phyloP scores from a whole-genome alignment of 2,329 filamentous ascomycete species.

The Botryotinia globosa region DNA sequence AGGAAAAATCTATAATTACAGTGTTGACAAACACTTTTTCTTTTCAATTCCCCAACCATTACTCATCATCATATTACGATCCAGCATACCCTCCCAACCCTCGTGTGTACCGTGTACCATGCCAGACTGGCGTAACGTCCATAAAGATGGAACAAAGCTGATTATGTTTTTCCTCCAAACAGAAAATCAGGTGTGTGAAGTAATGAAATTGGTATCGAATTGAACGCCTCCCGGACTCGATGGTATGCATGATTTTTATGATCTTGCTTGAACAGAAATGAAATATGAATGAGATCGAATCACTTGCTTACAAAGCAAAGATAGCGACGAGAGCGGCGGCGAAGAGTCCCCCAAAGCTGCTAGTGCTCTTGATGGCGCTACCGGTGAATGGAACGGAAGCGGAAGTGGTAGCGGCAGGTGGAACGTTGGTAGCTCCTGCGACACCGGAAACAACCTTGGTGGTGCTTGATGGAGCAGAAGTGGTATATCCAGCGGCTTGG shows the following conservation, averaged over 20 bases:
- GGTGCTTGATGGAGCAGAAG: constrained; percentile 25
- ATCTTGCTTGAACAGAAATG: constrained; percentile 13
- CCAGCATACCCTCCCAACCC: background rate
- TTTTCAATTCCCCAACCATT: background rate
- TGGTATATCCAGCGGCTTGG: constrained; percentile 25
- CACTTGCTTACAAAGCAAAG: constrained; percentile 31
- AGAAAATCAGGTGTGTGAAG: constrained; percentile 10
- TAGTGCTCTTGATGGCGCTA: constrained; percentile 32
- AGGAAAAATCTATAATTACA: constrained; percentile 3
- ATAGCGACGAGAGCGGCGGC: constrained; percentile 32
- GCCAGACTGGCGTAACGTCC: constrained; percentile 33
- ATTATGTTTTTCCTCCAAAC: constrained; percentile 5
- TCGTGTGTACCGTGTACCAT: constrained; percentile 15
- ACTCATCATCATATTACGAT: background rate
- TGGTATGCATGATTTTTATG: background rate
- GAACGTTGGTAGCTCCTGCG: constrained; percentile 27
- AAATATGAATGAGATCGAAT: background rate
- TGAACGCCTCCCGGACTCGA: constrained; percentile 20
- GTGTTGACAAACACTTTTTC: background rate
- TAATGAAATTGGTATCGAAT: constrained; percentile 29
- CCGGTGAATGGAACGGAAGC: constrained; percentile 41
- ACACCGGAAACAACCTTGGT: constrained; percentile 7
- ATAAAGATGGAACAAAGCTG: constrained; percentile 26
- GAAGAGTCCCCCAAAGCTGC: constrained; percentile 32
- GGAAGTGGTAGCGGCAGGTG: constrained; percentile 32